Percentiles rank a stretch among this genome's conserved stretches.
Evolutionary conservation across 805 yeast genomes (phyloP).

Genomic region (Cyberlindnera xylosilytica): DNA sequence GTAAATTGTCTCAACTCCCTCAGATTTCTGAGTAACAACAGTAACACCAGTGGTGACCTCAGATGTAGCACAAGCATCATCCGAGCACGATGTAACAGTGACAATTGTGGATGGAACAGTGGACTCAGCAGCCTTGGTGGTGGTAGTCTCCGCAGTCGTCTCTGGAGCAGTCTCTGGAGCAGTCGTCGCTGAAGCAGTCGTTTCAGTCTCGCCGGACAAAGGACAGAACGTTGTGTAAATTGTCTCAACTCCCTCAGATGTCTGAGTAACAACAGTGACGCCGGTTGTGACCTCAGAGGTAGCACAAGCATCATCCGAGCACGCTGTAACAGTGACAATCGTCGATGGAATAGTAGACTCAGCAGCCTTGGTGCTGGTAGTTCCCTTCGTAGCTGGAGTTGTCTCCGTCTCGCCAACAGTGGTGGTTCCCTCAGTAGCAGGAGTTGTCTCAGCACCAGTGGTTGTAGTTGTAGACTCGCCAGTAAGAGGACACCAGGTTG

Average conservation of each 20-base stretch:
- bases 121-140: too few species aligned
- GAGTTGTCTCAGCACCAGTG: not conserved
- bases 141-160: too few species aligned
- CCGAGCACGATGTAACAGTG: conserved; percentile 15
- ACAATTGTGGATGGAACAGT: not conserved
- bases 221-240: conserved; percentile 27
- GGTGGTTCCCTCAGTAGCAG: not conserved
- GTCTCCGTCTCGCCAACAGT: too few species aligned
- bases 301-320: conserved; percentile 23
- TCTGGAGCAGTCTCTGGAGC: too few species aligned
- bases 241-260: conserved; percentile 28
- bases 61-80: conserved; percentile 26
- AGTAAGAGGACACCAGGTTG: conserved; percentile 25
- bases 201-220: too few species aligned
- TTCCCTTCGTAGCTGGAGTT: too few species aligned
- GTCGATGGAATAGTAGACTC: not conserved
- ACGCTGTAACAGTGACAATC: conserved; percentile 10
- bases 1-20: conserved; percentile 28
- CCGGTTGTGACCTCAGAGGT: conserved; percentile 26
- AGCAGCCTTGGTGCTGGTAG: too few species aligned
- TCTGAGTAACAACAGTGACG: conserved; percentile 23
- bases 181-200: too few species aligned
- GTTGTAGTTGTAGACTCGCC: not conserved
- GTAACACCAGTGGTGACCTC: conserved; percentile 25
- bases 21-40: conserved; percentile 24